Evolutionary conservation across 2,329 filamentous ascomycete species (phyloP).

Genomic region (Aspergillus unguis): DNA sequence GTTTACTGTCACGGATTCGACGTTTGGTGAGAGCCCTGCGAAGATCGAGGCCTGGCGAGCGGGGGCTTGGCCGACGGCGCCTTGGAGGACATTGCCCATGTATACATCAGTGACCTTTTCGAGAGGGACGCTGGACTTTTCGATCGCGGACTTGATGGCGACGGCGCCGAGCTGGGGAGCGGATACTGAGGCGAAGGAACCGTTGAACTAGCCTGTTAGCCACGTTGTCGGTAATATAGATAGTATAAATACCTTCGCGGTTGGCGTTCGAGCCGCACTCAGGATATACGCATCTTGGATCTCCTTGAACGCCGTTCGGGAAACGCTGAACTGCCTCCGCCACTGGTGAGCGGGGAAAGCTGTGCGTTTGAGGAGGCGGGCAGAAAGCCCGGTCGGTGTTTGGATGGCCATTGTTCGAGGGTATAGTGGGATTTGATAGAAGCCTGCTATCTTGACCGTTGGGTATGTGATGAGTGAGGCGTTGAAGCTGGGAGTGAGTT

Average conservation of each 20-base stretch:
- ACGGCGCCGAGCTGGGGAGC: conserved; percentile 85
- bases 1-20: conserved; percentile 92
- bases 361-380: conserved; percentile 27
- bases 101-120: conserved; percentile 87
- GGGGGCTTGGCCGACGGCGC: conserved; percentile 79
- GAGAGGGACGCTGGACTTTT: conserved; percentile 77
- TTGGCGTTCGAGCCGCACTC: conserved; percentile 84
- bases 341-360: conserved; percentile 44
- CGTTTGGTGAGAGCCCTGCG: conserved; percentile 73
- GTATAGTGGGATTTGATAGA: background rate
- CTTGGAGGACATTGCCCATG: conserved; percentile 94
- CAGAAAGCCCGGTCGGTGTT: conserved; percentile 6
- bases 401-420: conserved; percentile 3
- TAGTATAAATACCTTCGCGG: conserved; percentile 64
- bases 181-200: conserved; percentile 75
- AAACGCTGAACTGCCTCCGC: conserved; percentile 52
- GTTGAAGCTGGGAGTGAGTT: background rate
- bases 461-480: background rate
- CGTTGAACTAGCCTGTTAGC: conserved; percentile 72
- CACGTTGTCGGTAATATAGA: background rate
- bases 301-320: conserved; percentile 55
- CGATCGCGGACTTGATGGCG: conserved; percentile 86
- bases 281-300: conserved; percentile 92
- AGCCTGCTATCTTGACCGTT: background rate
- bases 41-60: conserved; percentile 88